phyloP scores from a whole-genome alignment of 305 asterid species.

The Caryopteris hybrid region DNA sequence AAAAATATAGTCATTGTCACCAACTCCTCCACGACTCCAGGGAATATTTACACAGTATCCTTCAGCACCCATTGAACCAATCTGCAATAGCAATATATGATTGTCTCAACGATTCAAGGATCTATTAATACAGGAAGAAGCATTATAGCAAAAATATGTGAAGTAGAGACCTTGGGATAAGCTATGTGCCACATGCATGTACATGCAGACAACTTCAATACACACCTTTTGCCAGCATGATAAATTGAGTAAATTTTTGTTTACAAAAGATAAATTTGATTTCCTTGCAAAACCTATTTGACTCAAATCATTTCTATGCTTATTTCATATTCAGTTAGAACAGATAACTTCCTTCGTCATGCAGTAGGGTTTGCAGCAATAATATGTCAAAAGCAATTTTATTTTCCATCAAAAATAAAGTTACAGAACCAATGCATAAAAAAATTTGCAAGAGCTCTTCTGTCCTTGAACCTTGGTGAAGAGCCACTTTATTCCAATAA shows the following conservation, averaged over 20 bases:
- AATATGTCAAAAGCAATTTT: not conserved
- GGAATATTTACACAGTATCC: constrained; percentile 96
- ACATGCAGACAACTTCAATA: constrained; percentile 6
- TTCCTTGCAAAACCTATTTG: not conserved
- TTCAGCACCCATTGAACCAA: constrained; percentile 89
- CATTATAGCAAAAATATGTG: not conserved
- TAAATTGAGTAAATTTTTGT: constrained; percentile 11
- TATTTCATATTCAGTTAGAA: constrained; percentile 4
- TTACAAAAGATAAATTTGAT: not conserved
- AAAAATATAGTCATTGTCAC: constrained; percentile 88
- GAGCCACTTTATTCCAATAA: not conserved
- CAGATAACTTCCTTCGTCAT: not conserved
- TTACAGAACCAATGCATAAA: constrained; percentile 1
- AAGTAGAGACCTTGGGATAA: not conserved
- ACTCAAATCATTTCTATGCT: not conserved
- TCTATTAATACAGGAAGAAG: not conserved
- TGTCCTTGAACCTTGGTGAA: not conserved
- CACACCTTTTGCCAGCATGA: constrained; percentile 9
- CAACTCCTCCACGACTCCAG: constrained; percentile 95
- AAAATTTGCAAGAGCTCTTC: not conserved
- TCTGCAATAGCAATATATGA: constrained; percentile 42
- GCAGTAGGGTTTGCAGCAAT: not conserved
- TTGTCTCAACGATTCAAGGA: constrained; percentile 8
- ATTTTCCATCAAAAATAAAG: constrained; percentile 9
- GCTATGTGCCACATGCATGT: constrained; percentile 13